Conservation (phyloP, 768 basidiomycete genomes). For the Gautieria morchelliformis region DNA sequence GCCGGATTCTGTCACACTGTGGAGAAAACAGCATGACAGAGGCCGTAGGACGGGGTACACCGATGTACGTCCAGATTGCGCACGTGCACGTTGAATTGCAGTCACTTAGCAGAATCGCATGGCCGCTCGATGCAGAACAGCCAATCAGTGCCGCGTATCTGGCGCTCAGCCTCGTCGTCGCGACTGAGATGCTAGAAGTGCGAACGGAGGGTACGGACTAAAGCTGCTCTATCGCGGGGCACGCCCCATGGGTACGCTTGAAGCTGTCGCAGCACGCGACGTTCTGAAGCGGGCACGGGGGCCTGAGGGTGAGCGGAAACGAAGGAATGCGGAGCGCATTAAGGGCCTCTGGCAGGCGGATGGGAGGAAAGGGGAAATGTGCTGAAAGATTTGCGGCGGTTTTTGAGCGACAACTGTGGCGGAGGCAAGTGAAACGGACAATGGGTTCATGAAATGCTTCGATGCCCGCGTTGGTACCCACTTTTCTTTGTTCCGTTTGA, state of each 20-base stretch:
- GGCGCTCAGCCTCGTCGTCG: constrained; percentile 9
- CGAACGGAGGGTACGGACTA: constrained; percentile 12
- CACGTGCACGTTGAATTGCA: not conserved
- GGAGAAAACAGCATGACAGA: constrained; percentile 19
- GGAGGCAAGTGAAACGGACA: too few relatives aligned
- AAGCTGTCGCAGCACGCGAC: constrained; percentile 11
- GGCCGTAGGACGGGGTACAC: constrained; percentile 15
- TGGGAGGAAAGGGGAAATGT: constrained; percentile 11
- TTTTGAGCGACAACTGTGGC: not conserved
- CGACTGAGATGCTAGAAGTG: constrained; percentile 16
- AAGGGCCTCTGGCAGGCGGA: not conserved
- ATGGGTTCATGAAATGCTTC: too few relatives aligned
- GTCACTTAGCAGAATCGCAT: constrained; percentile 15
- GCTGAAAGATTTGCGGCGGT: not conserved
- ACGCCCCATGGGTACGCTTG: constrained; percentile 12
- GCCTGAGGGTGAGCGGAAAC: constrained; percentile 13
- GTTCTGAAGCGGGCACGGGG: constrained; percentile 13
- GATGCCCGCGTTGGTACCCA: too few relatives aligned
- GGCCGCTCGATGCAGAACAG: constrained; percentile 20
- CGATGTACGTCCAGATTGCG: constrained; percentile 10
- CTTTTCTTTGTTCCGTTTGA: too few relatives aligned
- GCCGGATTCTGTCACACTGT: constrained; percentile 19
- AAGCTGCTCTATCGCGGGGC: constrained; percentile 13
- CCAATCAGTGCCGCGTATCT: constrained; percentile 16
- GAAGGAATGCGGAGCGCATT: constrained; percentile 11